Conservation (phyloP, 805 yeast species). For the Zygoascus flipseniorum region DNA sequence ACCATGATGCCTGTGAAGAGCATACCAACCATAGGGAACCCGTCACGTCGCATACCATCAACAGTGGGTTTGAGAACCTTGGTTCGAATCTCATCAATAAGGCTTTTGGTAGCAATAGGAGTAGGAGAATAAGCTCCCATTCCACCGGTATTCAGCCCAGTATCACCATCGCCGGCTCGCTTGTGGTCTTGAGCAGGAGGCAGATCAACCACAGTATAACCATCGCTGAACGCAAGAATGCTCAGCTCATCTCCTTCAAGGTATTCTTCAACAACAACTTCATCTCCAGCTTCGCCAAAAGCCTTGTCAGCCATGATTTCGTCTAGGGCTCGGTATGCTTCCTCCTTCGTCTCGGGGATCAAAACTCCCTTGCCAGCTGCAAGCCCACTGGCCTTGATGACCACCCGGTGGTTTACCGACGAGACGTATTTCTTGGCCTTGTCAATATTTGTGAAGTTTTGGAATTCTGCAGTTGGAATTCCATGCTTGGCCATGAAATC, state of each 20-base stretch:
- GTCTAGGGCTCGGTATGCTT: constrained; percentile 75
- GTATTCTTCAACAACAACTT: constrained; percentile 91
- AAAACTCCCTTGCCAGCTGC: constrained; percentile 99
- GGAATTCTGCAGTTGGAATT: constrained; percentile 91
- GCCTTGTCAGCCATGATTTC: constrained; percentile 84
- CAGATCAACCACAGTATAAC: constrained; percentile 79
- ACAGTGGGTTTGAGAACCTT: constrained; percentile 84
- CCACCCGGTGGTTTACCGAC: constrained; percentile 63
- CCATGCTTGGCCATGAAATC: constrained; percentile 85
- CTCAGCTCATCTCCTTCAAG: constrained; percentile 96
- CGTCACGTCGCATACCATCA: constrained; percentile 93
- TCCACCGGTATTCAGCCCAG: constrained; percentile 96
- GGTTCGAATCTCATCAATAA: constrained; percentile 61
- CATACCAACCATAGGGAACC: constrained; percentile 91
- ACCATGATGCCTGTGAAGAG: constrained; percentile 93
- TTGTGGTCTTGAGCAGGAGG: constrained; percentile 99
- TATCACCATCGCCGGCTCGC: constrained; percentile 86
- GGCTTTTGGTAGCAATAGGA: constrained; percentile 77
- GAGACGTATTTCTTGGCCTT: constrained; percentile 66
- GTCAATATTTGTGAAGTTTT: constrained; percentile 69
- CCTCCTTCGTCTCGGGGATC: constrained; percentile 76
- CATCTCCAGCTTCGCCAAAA: constrained; percentile 92
- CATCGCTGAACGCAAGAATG: constrained; percentile 85
- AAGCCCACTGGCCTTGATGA: constrained; percentile 93
- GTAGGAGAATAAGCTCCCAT: constrained; percentile 99